Conservation (phyloP, 148 eudicot species). For the Spergularia marina region DNA sequence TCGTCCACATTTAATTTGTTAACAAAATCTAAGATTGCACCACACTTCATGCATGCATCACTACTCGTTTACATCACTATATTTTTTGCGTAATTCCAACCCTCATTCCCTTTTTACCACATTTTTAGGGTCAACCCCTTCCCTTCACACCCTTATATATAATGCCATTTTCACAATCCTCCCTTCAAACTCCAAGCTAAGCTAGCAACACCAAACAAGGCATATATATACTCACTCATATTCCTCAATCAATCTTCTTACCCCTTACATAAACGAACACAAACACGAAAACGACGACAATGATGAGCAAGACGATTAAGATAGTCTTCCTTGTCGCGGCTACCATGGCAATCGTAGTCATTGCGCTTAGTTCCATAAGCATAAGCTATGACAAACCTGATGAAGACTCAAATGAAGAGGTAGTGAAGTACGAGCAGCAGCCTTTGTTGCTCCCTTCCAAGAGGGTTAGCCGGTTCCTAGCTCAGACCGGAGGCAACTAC, state of each 20-base stretch:
- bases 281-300: neutral
- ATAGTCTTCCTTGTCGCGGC: constrained; percentile 35
- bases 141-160: constrained; percentile 11
- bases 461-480: constrained; percentile 49
- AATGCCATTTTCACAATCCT: neutral
- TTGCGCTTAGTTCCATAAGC: constrained; percentile 19
- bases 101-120: constrained; percentile 1
- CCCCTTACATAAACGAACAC: neutral
- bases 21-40: no score
- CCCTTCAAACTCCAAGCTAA: no score
- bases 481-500: neutral
- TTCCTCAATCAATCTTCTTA: neutral
- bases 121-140: constrained; percentile 18
- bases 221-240: no score
- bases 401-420: neutral
- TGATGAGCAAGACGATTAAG: constrained; percentile 31
- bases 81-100: neutral
- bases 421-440: neutral
- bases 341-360: constrained; percentile 29
- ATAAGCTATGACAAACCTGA: neutral
- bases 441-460: constrained; percentile 19
- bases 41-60: no score
- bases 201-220: no score
- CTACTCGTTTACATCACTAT: no score
- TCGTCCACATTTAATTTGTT: no score